Base-by-base conservation (phyloP, 495 filamentous ascomycete genomes). In the Mycothermus thermophilus region DNA sequence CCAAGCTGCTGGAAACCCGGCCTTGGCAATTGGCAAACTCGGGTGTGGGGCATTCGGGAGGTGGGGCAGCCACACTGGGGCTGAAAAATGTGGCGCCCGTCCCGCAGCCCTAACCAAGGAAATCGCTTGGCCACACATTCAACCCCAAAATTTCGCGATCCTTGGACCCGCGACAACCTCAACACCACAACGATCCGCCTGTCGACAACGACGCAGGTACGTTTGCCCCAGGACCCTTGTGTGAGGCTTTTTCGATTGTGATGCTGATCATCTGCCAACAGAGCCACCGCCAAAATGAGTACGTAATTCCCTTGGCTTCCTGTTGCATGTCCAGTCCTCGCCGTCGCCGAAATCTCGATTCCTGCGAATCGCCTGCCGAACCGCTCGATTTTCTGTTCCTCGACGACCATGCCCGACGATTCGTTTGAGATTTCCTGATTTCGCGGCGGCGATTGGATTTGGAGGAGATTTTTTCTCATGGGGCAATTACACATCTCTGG, bases 241-340 rank as follows among this genome's bases (percentile, higher is more conserved):
- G 14, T 13, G 27, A 44, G 46, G 41, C 44, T 54, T 41, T 51
- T 30, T 32, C 17, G 2, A 23, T 32, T 22, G 13, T n/a, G n/a
- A n/a, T 32, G 11, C 22, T 6, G 22, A 25, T 25, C 22, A 6
- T 11, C 11, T 25, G 6, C 22, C 22, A 11, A 38, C 19, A 58
- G 44, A 52, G 42, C 40, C 32, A 54, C 51, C 52, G 57, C 50
- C 55, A 60, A 55, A 56, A 60, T 60, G 57, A 58, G 57, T 60
- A 57, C 39, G 57, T 60, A 38, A 6, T 20, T 43, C 40, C 37
- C 34, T 23, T 30, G 11, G 21, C 1, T 30, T 12, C 1, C 19
- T 32, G 25, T 34, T 22, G 1, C 14, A 13, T 19, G 14, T 16
- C 15, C n/a, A n/a, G 20, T 44, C 28, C 12, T 25, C 32, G 27